Evolutionary conservation across 1,284 basidiomycete genomes (phyloP).

Genomic region (Boletellus dicymbophilus): DNA sequence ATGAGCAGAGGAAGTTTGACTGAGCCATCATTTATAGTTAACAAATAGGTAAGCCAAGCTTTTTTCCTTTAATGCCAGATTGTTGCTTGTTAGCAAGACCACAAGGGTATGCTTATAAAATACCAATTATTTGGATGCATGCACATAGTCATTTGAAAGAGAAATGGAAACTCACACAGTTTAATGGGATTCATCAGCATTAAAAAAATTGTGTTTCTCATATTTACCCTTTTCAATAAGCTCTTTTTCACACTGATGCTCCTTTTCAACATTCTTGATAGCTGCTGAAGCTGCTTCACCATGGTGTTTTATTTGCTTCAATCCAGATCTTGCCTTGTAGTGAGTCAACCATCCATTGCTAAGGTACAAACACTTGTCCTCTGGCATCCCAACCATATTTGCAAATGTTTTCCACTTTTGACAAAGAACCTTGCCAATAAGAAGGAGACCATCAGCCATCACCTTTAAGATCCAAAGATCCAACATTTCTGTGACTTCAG

Average conservation of each 20-base stretch:
- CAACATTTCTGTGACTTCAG: conserved; percentile 13
- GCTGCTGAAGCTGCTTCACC: conserved; percentile 10
- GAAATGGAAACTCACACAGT: too few relatives aligned
- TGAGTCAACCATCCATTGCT: conserved; percentile 6
- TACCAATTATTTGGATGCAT: too few relatives aligned
- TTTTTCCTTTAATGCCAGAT: neutral
- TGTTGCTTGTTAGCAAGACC: neutral
- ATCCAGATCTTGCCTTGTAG: neutral
- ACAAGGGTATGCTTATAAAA: too few relatives aligned
- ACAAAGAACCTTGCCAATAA: conserved; percentile 1
- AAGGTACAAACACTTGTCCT: neutral
- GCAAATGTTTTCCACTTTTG: conserved; percentile 14
- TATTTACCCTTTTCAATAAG: neutral
- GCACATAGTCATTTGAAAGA: too few relatives aligned
- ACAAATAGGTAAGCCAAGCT: conserved; percentile 15
- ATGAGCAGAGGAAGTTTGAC: conserved; percentile 20
- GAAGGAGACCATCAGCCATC: neutral
- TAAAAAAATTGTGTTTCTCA: conserved; percentile 7
- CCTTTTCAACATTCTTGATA: neutral
- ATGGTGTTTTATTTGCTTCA: conserved; percentile 1
- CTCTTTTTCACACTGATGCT: neutral
- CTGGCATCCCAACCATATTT: neutral
- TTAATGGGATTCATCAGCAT: neutral
- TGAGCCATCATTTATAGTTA: conserved; percentile 25
- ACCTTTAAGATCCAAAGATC: conserved; percentile 16